Evolutionary conservation across 129 eudicot species (phyloP).

Genomic region (Pseudognaphalium luteoalbum): DNA sequence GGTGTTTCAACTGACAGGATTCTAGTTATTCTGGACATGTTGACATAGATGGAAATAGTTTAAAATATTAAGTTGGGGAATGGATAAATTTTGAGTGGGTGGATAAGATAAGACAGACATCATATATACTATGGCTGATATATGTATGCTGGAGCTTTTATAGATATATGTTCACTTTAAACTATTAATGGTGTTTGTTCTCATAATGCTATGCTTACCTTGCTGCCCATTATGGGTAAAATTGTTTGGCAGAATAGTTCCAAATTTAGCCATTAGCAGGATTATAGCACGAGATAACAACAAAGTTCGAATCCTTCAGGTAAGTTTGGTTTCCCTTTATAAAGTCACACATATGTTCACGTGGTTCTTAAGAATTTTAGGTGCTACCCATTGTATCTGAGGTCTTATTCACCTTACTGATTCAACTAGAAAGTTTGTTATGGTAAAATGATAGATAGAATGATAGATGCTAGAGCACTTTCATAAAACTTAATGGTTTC

Average conservation of each 20-base stretch:
- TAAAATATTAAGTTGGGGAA: slow-evolving; percentile 12
- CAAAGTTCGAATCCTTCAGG: slow-evolving; percentile 97
- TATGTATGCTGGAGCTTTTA: slow-evolving; percentile 24
- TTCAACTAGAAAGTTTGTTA: neutral
- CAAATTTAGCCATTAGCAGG: slow-evolving; percentile 95
- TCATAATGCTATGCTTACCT: slow-evolving; percentile 3
- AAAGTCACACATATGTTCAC: slow-evolving; percentile 6
- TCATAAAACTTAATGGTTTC: neutral
- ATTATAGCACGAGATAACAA: slow-evolving; percentile 85
- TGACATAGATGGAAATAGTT: slow-evolving; percentile 11
- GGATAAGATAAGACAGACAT: slow-evolving; percentile 20
- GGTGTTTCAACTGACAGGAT: slow-evolving; percentile 10
- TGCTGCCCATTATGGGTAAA: slow-evolving; percentile 19
- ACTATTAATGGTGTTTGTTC: slow-evolving; percentile 9
- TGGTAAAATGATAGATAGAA: too few species aligned
- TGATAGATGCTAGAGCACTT: neutral
- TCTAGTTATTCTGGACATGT: neutral
- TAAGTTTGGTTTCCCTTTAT: slow-evolving; percentile 35
- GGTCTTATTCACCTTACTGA: neutral
- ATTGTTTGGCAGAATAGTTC: slow-evolving; percentile 76
- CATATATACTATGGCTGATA: slow-evolving; percentile 5
- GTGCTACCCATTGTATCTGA: neutral
- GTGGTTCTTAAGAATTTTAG: slow-evolving; percentile 8
- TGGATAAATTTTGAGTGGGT: neutral
- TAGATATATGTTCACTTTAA: slow-evolving; percentile 8